Conservation (phyloP, 495 filamentous ascomycete genomes). For the Jackrogersella minutella region DNA sequence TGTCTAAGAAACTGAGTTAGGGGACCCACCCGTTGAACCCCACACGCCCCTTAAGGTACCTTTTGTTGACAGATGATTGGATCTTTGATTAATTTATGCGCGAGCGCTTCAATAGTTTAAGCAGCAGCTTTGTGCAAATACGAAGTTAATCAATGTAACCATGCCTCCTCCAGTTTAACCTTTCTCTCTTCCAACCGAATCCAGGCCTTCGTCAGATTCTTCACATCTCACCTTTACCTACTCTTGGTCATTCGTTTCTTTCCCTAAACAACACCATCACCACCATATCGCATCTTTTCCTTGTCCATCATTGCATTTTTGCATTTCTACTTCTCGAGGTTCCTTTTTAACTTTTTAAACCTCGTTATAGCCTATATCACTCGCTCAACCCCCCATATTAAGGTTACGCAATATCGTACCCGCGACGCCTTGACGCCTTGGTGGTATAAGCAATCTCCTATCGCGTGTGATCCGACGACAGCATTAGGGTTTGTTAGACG, state of each 20-base stretch:
- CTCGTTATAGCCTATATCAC: neutral
- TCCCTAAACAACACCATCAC: constrained; percentile 15
- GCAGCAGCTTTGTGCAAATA: constrained; percentile 42
- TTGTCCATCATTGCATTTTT: constrained; percentile 11
- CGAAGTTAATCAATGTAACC: constrained; percentile 42
- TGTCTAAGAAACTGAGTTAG: constrained; percentile 30
- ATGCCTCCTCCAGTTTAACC: constrained; percentile 23
- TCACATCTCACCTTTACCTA: constrained; percentile 30
- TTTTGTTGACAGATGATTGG: constrained; percentile 35
- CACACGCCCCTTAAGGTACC: constrained; percentile 35
- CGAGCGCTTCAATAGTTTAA: constrained; percentile 20
- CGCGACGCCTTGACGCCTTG: too few relatives aligned
- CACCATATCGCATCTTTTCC: constrained; percentile 15
- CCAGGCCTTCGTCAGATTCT: constrained; percentile 38
- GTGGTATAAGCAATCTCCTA: constrained; percentile 9
- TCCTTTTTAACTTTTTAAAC: constrained; percentile 2
- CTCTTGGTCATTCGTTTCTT: constrained; percentile 39
- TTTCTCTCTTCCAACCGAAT: constrained; percentile 16
- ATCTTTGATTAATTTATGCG: constrained; percentile 40
- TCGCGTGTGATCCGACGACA: constrained; percentile 24
- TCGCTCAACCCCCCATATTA: constrained; percentile 16
- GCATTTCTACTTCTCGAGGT: constrained; percentile 14
- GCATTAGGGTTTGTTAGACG: constrained; percentile 16
- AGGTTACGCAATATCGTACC: too few relatives aligned
- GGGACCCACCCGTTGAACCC: constrained; percentile 4